These are phyloP conservation scores for Glebionis coronaria DNA, from an alignment of 129 eudicot genomes.

Conservation along the genomic window DNA sequence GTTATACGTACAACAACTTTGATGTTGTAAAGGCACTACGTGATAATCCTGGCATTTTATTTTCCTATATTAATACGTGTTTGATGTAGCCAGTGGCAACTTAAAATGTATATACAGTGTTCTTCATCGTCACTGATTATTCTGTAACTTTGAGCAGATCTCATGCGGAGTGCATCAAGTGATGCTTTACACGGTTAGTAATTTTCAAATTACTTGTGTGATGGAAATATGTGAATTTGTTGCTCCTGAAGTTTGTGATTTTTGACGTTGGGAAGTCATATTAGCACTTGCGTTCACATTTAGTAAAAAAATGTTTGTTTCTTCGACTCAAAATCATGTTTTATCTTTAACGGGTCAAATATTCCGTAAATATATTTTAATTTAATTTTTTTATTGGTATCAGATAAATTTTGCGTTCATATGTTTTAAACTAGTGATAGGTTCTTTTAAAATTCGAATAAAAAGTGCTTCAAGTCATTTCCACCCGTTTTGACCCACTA, in stretches of 20 bases:
- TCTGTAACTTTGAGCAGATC: constrained; percentile 43
- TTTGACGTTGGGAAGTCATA: neutral
- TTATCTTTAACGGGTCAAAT: too few species aligned
- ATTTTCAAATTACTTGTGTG: neutral
- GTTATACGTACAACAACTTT: constrained; percentile 93
- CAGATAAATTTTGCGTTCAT: too few species aligned
- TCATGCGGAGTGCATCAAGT: constrained; percentile 60
- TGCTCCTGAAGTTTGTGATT: neutral
- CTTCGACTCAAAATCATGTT: neutral
- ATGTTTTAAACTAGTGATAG: neutral
- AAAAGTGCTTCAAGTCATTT: neutral
- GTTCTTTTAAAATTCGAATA: neutral
- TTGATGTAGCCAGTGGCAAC: neutral
- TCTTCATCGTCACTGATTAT: neutral
- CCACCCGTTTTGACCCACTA: neutral
- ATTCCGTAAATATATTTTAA: too few species aligned
- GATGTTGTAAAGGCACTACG: constrained; percentile 92
- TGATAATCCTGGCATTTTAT: constrained; percentile 50
- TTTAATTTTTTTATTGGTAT: too few species aligned
- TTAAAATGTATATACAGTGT: neutral
- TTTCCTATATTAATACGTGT: neutral
- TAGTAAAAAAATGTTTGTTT: neutral
- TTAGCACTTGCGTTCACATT: neutral
- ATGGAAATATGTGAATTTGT: neutral
- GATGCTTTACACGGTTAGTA: constrained; percentile 55